Evolutionary conservation across 164 flowering plant species (phyloP), one percentile per base, ranked within the genome.

Genomic region (Dillenia turbinata): DNA sequence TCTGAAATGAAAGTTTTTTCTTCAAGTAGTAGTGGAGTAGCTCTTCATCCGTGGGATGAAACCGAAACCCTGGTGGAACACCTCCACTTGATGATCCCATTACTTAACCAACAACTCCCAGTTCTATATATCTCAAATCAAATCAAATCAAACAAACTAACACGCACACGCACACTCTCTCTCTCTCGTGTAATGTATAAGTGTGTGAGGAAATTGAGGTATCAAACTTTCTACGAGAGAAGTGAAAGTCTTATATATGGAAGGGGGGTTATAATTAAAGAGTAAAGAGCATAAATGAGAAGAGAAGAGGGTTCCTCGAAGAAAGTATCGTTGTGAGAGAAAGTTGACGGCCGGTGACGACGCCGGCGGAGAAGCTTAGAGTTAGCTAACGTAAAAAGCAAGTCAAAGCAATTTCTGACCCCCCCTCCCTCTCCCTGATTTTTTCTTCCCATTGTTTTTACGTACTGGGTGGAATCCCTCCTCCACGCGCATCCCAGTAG

Each of bases 41-140:
- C 78, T 92, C 97, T 63, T 92, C 97, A 64, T 92, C 97, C 0
- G 97, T 92, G 0, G 97, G 97, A 67, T 92, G 97, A 68, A 92
- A 92, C 33, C 97, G 83, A 62, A 92, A 92, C 24, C 97, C 97
- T 0, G 97, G 97, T 8, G 97, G 97, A 45, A 92, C 97, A 16
- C 97, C 96, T 0, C 86, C 89, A 44, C 68, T 74, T 0, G 85
- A 72, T 9, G 92, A 74, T 46, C 69, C 75, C 89, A 82, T 82
- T n/a, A 44, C 47, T 47, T 24, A 47, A 10, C 16, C 22, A 1
- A 5, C 22, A 5, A 5, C 24, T 17, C 5, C 15, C 47, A 11
- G 0, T 14, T 11, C 59, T 56, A 40, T 4, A 5, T 33, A 33
- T 33, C 7, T 33, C 22, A 19, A 19, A 19, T 19, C 22, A 19